phyloP scores from a whole-genome alignment of 176 grass and related monocot species.

The Avena sativa region DNA sequence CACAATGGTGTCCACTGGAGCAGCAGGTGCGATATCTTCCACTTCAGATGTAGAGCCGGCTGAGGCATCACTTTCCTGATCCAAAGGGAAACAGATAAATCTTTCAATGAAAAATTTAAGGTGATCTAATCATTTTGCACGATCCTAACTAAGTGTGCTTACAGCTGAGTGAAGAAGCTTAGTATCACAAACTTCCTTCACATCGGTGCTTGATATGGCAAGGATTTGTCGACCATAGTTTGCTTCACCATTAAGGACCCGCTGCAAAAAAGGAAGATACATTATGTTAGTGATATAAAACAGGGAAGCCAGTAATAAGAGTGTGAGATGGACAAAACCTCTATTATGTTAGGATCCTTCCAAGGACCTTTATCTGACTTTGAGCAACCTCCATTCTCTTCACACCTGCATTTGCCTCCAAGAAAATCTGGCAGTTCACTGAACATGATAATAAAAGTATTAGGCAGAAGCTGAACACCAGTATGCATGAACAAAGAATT shows the following conservation, averaged over 20 bases:
- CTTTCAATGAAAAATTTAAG: conserved; percentile 30
- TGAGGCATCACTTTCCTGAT: conserved; percentile 76
- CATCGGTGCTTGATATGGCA: conserved; percentile 54
- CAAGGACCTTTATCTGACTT: conserved; percentile 93
- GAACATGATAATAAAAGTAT: conserved; percentile 41
- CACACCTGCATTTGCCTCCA: conserved; percentile 88
- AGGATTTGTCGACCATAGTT: conserved; percentile 73
- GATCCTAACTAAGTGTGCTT: conserved; percentile 39
- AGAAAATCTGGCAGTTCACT: conserved; percentile 94
- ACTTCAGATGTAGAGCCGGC: conserved; percentile 79
- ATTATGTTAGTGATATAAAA: conserved; percentile 32
- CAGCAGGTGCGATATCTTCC: conserved; percentile 61
- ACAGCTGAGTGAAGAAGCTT: conserved; percentile 54
- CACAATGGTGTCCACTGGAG: conserved; percentile 33
- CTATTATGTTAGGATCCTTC: conserved; percentile 82
- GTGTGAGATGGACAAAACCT: conserved; percentile 47
- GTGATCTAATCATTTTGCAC: conserved; percentile 19
- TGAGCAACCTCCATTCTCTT: conserved; percentile 80
- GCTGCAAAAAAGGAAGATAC: conserved; percentile 50
- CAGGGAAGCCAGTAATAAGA: conserved; percentile 6
- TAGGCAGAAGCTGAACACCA: conserved; percentile 42
- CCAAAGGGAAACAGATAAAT: conserved; percentile 28
- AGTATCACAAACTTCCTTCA: conserved; percentile 67
- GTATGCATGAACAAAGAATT: conserved; percentile 28
- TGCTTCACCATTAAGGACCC: conserved; percentile 84